Percentiles rank a stretch among this genome's conserved stretches.
Conservation (phyloP, 257 asterid species). For the Plantago major region DNA sequence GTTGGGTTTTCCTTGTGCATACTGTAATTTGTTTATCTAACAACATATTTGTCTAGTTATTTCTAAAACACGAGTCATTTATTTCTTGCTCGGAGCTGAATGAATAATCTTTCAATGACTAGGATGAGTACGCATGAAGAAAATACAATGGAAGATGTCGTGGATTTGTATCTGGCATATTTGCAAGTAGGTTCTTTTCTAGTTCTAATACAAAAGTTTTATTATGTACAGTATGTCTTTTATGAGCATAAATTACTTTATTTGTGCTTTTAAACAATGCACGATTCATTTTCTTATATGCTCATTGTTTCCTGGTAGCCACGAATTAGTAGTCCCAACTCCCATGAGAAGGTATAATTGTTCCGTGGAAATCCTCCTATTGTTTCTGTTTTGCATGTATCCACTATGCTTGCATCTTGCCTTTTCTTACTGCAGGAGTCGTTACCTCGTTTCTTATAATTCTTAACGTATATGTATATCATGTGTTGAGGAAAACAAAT, state of each 20-base stretch:
- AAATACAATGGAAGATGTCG: conserved; percentile 70
- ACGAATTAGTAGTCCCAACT: background rate
- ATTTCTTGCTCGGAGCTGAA: conserved; percentile 19
- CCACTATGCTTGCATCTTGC: too few relatives aligned
- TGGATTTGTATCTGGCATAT: conserved; percentile 84
- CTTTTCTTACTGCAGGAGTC: too few relatives aligned
- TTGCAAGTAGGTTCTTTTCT: conserved; percentile 62
- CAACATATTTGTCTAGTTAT: background rate
- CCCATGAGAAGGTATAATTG: background rate
- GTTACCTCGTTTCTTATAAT: too few relatives aligned
- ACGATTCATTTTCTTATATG: conserved; percentile 14
- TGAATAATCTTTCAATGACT: conserved; percentile 23
- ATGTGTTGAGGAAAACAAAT: too few relatives aligned
- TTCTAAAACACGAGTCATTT: background rate
- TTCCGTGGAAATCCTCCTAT: too few relatives aligned
- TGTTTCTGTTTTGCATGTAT: too few relatives aligned
- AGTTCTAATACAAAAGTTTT: conserved; percentile 6
- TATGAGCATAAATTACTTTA: conserved; percentile 1
- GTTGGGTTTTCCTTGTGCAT: background rate
- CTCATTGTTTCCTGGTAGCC: background rate
- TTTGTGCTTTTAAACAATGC: conserved; percentile 12
- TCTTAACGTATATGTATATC: too few relatives aligned
- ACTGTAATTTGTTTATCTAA: conserved; percentile 5
- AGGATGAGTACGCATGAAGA: conserved; percentile 52
- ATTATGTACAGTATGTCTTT: conserved; percentile 3